phyloP scores from a whole-genome alignment of 1,139 yeast species.

The Taphrina sp. region DNA sequence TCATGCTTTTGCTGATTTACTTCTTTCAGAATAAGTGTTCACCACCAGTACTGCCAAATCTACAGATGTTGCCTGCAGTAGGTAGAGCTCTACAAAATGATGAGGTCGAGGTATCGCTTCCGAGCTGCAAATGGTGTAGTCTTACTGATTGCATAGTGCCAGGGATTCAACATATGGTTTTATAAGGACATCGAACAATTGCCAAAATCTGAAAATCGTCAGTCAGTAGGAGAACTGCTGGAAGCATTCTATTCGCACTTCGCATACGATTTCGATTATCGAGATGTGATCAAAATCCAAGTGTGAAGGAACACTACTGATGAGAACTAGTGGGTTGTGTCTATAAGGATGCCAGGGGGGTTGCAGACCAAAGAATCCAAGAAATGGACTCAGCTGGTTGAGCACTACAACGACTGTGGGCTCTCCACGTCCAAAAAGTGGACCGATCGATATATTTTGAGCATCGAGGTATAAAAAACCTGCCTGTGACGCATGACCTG shows the following conservation, averaged over 20 bases:
- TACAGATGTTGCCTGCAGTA: conserved; percentile 29
- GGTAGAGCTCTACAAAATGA: conserved; percentile 16
- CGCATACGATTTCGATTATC: conserved; percentile 34
- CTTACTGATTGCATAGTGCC: too few relatives aligned
- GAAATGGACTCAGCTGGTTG: conserved; percentile 34
- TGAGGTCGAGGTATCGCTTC: too few relatives aligned
- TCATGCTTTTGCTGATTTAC: conserved; percentile 33
- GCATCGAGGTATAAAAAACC: conserved; percentile 11
- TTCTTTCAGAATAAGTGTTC: conserved; percentile 31
- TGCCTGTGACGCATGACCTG: conserved; percentile 31
- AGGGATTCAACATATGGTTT: conserved; percentile 35
- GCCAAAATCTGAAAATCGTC: conserved; percentile 25
- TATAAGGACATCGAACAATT: conserved; percentile 18
- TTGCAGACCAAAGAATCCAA: conserved; percentile 34
- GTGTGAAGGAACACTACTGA: too few relatives aligned
- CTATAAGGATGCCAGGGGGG: conserved; percentile 33
- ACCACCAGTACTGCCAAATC: conserved; percentile 34
- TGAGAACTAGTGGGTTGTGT: conserved; percentile 30
- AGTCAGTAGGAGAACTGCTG: conserved; percentile 33
- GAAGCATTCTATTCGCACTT: conserved; percentile 34
- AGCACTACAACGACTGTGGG: conserved; percentile 28
- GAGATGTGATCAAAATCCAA: conserved; percentile 32
- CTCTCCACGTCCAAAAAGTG: conserved; percentile 16
- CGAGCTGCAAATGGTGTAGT: too few relatives aligned
- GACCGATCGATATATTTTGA: conserved; percentile 25